Base-by-base conservation (phyloP, 1,139 yeast genomes). In the Pichia sp. region DNA sequence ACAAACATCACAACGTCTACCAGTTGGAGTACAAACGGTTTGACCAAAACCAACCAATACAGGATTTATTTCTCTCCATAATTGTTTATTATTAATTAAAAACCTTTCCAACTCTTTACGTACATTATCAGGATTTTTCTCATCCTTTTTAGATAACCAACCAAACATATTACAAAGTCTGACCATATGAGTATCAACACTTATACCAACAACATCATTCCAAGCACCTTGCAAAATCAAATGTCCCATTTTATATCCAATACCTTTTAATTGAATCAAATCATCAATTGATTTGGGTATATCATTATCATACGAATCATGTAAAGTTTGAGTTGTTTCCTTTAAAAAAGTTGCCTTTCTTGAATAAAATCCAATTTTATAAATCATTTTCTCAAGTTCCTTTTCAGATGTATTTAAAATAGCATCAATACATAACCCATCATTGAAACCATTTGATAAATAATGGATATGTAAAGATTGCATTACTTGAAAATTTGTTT, bases 211-310 rank as follows among this genome's bases (percentile, higher is more conserved):
- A 49, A 76, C 83, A 50, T 83, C 72, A 41, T 75, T 72, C 96
- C 96, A 90, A 0, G 95, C 96, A 44, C 81, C 77, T 61, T 89
- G 96, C 58, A 89, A 71, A 3, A 91, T 74, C 38, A 91, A 69
- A 65, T 80, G 86, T 0, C 96, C 96, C 98, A 91, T 91, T 66
- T 91, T 91, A 13, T 96, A 96, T 0, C 99, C 99, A 1, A 91
- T 96, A 0, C 99, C 99, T 0, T 97, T 97, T 39, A 91, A 69
- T 0, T 76, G 69, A 3, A 80, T 75, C 53, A 90, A 74, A 1
- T 84, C 91, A 11, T 77, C 81, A 14, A 89, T 76, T 0, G 83
- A 81, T 18, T 77, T 69, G 0, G 93, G 93, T 1, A 91, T 76
- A 62, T 90, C 97, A 10, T 83, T 83, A 22, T 72, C 69, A 63